A percentile compares a stretch with the other conserved stretches of the same genome.
phyloP scores from a whole-genome alignment of 139 green algal genomes.

The Microglena sp. region DNA sequence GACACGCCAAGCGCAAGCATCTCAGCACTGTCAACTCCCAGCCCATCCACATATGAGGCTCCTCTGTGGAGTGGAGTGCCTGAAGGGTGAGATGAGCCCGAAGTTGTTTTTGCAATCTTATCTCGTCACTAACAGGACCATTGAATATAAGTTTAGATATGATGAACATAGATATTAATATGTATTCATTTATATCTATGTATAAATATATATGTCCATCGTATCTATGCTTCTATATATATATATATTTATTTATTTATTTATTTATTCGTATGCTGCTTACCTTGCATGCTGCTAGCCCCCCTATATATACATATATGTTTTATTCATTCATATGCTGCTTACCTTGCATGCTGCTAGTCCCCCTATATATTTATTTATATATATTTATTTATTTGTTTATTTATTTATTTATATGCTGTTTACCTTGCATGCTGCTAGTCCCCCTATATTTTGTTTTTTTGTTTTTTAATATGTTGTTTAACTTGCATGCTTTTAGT shows the following conservation, averaged over 20 bases:
- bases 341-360: neutral
- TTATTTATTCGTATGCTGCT: neutral
- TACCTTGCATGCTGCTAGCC: neutral
- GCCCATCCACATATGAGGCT: constrained; percentile 34
- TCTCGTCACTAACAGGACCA: neutral
- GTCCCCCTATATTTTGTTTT: no score
- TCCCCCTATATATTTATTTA: no score
- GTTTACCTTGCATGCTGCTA: neutral
- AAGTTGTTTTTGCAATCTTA: neutral
- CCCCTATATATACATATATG: no score
- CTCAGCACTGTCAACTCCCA: no score
- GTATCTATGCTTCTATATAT: no score
- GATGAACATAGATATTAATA: neutral
- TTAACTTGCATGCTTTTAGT: no score
- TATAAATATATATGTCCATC: no score
- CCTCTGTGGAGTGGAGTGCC: constrained; percentile 51
- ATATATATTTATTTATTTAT: no score
- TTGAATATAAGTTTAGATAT: neutral
- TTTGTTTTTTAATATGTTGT: no score
- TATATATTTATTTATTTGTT: no score
- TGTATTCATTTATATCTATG: no score
- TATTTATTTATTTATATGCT: neutral
- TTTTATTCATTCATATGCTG: neutral
- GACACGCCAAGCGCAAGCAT: neutral
- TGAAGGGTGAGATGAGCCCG: constrained; percentile 29